Percentiles rank a stretch among this genome's conserved stretches.
phyloP scores from a whole-genome alignment of 1,284 basidiomycete species.

The Phlebopus sp. region DNA sequence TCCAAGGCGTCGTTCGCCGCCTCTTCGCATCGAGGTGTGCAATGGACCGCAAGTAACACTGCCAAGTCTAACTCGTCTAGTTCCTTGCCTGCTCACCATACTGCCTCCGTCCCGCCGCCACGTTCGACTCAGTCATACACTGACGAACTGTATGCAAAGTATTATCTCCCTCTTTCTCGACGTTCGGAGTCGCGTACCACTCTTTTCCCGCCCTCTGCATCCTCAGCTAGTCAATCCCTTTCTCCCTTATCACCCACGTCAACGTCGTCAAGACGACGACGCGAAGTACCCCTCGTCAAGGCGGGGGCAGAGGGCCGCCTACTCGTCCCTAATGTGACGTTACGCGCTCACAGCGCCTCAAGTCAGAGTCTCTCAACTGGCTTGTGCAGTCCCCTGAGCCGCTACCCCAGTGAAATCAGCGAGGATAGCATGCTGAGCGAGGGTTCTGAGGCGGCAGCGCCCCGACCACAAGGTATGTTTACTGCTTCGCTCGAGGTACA shows the following conservation, averaged over 20 bases:
- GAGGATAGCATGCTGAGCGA: slow-evolving; percentile 33
- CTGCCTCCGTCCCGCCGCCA: slow-evolving; percentile 13
- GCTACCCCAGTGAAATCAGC: slow-evolving; percentile 31
- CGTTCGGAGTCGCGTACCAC: slow-evolving; percentile 50
- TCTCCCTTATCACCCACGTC: slow-evolving; percentile 29
- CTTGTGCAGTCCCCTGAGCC: slow-evolving; percentile 30
- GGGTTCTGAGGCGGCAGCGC: slow-evolving; percentile 16
- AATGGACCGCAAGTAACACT: slow-evolving; percentile 42
- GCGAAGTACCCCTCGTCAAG: slow-evolving; percentile 52
- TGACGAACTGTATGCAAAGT: slow-evolving; percentile 52
- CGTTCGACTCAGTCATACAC: slow-evolving; percentile 34
- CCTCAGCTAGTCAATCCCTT: slow-evolving; percentile 30
- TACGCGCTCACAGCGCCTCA: slow-evolving; percentile 45
- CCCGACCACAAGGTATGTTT: slow-evolving; percentile 34
- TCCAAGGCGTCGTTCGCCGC: slow-evolving; percentile 45
- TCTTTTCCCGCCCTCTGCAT: slow-evolving; percentile 35
- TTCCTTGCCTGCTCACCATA: slow-evolving; percentile 18
- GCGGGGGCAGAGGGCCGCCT: slow-evolving; percentile 61
- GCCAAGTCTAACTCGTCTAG: slow-evolving; percentile 27
- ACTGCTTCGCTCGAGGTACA: background rate
- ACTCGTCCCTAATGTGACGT: slow-evolving; percentile 61
- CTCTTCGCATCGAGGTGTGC: slow-evolving; percentile 49
- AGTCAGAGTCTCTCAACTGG: slow-evolving; percentile 37
- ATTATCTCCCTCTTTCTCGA: slow-evolving; percentile 49
- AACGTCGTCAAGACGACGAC: slow-evolving; percentile 35